Evolutionary conservation across 768 basidiomycete genomes (phyloP).

Genomic region (Lactarius sp.): DNA sequence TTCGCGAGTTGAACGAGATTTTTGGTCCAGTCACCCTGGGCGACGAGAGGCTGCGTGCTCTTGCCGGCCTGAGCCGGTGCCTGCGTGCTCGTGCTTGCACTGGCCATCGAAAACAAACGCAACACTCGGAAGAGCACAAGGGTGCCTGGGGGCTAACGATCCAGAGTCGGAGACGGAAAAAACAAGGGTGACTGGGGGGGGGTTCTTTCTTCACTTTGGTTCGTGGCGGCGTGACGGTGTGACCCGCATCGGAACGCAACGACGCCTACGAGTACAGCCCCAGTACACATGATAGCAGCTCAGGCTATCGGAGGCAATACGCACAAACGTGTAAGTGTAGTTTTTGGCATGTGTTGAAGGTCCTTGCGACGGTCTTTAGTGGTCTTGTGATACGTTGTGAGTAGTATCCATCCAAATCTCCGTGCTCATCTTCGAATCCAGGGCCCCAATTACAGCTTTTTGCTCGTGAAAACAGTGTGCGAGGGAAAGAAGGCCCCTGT

Average conservation of each 20-base stretch:
- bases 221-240: too few relatives aligned
- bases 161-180: not conserved
- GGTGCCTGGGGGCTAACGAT: conserved; percentile 18
- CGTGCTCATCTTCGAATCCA: conserved; percentile 6
- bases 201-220: not conserved
- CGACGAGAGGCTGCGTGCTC: conserved; percentile 41
- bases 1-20: conserved; percentile 82
- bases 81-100: conserved; percentile 22
- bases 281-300: too few relatives aligned
- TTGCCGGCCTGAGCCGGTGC: conserved; percentile 22
- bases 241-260: too few relatives aligned
- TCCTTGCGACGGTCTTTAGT: not conserved
- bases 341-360: too few relatives aligned
- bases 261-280: too few relatives aligned
- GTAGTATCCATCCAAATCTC: conserved; percentile 16
- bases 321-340: too few relatives aligned
- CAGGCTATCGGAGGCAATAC: too few relatives aligned
- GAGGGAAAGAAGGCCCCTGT: too few relatives aligned
- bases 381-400: not conserved
- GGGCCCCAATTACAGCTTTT: too few relatives aligned
- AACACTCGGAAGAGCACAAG: conserved; percentile 8
- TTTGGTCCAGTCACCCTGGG: conserved; percentile 83
- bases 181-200: conserved; percentile 20
- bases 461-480: too few relatives aligned
- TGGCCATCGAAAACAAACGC: conserved; percentile 18